Evolutionary conservation across 2,329 filamentous ascomycete genomes (phyloP), one percentile per base, ranked within the genome.

Genomic region (Daldinia sp.): DNA sequence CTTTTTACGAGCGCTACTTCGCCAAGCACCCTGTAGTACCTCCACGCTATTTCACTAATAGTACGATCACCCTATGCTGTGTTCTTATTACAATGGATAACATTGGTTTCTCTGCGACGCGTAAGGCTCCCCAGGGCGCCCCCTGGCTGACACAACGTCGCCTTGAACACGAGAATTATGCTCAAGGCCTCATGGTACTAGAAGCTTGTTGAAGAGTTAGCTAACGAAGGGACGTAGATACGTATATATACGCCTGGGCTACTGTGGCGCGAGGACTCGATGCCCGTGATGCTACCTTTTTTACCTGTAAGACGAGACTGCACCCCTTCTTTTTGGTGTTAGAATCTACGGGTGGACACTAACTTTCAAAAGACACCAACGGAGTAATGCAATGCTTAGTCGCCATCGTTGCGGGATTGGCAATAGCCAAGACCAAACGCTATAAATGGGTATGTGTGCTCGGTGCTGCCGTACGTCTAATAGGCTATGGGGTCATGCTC

Each of bases 401-500:
- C 5, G 81, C 77, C 6, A 77, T 82, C 32, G 32, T 76, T 0
- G 71, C 76, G 9, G 80, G 81, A 0, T 63, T 76, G 6, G 64
- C 80, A 39, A 83, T 84, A 74, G 76, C 77, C 53, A 73, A 75
- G 47, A 74, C 77, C 2, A 72, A 78, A 32, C 75, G 76, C 1
- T 84, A 82, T 73, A 84, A 84, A 63, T 81, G 78, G 77, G 71
- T 84, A 2, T 71, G 76, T 10, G 71, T 83, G 19, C 62, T 71
- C 3, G 81, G 79, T 3, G 74, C 77, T 1, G 56, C 75, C 1
- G 66, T 84, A 29, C 79, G 81, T 9, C 68, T 82, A 8, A 66
- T 83, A 29, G 82, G 82, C 4, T 83, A 84, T 60, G 81, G 80
- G 3, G 68, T 83, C 27, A 84, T 84, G 82, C 75, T 83, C 27